Conservation (phyloP, 257 asterid species). For the Solanum sitiens region DNA sequence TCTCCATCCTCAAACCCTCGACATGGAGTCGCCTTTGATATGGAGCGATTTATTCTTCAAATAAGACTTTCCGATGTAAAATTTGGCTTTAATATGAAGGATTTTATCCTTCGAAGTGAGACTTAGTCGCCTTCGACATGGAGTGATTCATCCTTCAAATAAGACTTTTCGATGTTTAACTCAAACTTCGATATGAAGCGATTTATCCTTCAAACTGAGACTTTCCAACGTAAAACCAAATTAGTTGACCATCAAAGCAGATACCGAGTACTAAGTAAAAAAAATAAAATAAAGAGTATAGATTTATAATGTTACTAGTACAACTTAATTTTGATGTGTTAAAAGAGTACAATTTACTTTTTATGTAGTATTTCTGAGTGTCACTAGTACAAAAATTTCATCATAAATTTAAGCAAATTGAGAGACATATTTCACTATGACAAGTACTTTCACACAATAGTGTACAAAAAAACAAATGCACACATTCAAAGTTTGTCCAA, state of each 20-base stretch:
- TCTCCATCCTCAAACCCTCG: no score
- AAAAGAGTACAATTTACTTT: neutral
- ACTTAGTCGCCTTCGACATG: no score
- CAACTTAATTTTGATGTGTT: neutral
- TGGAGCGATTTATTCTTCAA: no score
- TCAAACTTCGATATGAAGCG: neutral
- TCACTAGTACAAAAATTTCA: neutral
- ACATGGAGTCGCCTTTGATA: neutral
- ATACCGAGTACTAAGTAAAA: neutral
- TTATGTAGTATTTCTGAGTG: neutral
- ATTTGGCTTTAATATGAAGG: no score
- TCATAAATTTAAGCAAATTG: neutral
- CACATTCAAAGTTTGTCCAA: neutral
- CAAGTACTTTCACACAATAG: neutral
- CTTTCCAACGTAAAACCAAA: neutral
- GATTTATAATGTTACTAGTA: neutral
- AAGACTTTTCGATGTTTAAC: neutral
- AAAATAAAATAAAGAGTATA: neutral
- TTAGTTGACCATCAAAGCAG: neutral
- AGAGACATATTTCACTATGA: neutral
- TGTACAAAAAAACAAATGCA: neutral
- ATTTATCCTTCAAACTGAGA: neutral
- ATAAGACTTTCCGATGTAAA: no score
- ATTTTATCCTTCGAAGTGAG: no score
- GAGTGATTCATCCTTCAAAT: no score